Base-by-base conservation (phyloP, 2,329 filamentous ascomycete species). In the Beauveria varroae region DNA sequence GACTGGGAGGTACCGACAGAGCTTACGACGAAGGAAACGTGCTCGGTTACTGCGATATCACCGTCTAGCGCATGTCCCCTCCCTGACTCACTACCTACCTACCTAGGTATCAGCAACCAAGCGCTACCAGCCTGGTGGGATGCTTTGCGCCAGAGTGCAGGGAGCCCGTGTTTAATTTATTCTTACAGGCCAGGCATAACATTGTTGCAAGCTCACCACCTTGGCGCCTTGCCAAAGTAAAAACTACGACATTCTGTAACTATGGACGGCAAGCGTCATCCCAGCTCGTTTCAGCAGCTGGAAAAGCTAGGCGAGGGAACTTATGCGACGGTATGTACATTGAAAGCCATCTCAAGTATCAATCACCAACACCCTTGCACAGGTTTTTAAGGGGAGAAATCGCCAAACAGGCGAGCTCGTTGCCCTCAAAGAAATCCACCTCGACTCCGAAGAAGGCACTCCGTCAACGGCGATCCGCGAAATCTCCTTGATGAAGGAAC, bases 311-410 rank as follows among this genome's bases (percentile, higher is more conserved):
- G 95, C 71, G 95, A 99, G 80, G 95, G 95, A 64, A 99, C 95
- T 37, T 99, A 99, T 85, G 95, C 95, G 40, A 99, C 95, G 40
- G 95, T 96, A 81, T 71, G 86, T 67, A 50, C 24, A 24, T 6
- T 52, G 10, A 6, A 41, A 24, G 22, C 22, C 20, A n/a, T 40
- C 6, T 28, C 22, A 46, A n/a, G 5, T 18, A 18, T 51, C 55
- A 54, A 52, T 47, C 47, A 56, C 46, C 57, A 52, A 47, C 5
- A 56, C 51, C 14, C 44, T 20, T 37, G 51, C 52, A 44, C 70
- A 96, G 93, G 93, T 99, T 50, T 99, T 98, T 85, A 96, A 99
- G 80, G 95, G 95, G 64, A 90, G 93, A 67, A 99, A 99, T 75
- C 86, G 95, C 68, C 93, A 98, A 75, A 98, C 95, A 0, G 95